Conservation (phyloP, 2,329 filamentous ascomycete genomes). For the Amylocarpus encephaloides region DNA sequence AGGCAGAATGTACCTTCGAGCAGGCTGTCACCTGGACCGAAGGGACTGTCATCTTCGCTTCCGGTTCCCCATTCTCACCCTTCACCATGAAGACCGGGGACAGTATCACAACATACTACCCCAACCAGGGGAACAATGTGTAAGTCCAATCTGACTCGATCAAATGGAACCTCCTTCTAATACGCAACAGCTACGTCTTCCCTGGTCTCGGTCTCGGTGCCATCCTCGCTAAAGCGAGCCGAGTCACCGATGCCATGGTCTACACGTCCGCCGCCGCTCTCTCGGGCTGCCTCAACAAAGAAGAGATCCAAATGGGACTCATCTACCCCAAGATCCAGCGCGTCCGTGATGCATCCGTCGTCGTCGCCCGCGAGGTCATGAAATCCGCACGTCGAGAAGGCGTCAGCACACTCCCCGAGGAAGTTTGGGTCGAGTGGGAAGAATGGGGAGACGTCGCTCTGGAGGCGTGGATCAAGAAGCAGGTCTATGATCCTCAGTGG, state of each 20-base stretch:
- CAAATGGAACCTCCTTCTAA: neutral
- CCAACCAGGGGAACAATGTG: constrained; percentile 78
- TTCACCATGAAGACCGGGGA: constrained; percentile 59
- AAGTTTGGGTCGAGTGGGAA: constrained; percentile 66
- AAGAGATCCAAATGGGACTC: constrained; percentile 76
- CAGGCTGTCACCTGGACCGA: constrained; percentile 88
- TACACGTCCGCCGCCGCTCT: constrained; percentile 86
- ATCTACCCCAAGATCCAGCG: constrained; percentile 89
- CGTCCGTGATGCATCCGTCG: constrained; percentile 81
- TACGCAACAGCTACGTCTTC: constrained; percentile 81
- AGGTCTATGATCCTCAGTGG: constrained; percentile 50
- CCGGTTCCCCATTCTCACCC: constrained; percentile 82
- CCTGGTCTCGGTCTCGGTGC: constrained; percentile 90
- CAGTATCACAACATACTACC: constrained; percentile 60
- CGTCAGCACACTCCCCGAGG: constrained; percentile 62
- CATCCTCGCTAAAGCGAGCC: constrained; percentile 81
- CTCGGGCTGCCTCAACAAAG: constrained; percentile 67
- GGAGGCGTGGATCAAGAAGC: constrained; percentile 52
- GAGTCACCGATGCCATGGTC: constrained; percentile 91
- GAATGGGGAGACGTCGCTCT: constrained; percentile 62
- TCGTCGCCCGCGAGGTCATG: constrained; percentile 88
- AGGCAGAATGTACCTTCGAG: constrained; percentile 97
- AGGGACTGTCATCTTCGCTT: constrained; percentile 87
- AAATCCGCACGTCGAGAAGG: constrained; percentile 80
- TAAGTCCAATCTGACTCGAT: constrained; percentile 57